A percentile compares a stretch with the other conserved stretches of the same genome.
Conservation (phyloP, 345 rosid species). For the Bruguiera sexangula region DNA sequence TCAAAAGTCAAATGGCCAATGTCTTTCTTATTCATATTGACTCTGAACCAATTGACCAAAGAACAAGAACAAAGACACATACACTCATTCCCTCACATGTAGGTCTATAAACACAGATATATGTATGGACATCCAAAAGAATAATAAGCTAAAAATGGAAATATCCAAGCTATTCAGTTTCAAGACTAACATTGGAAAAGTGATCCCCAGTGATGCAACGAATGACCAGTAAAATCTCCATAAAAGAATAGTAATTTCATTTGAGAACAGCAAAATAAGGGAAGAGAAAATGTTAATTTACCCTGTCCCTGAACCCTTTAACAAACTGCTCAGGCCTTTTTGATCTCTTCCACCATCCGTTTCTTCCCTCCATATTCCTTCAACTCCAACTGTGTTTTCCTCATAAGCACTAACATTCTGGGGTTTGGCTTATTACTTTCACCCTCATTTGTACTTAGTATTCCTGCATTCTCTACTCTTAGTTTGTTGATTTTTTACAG, state of each 20-base stretch:
- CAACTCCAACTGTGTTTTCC: slow-evolving; percentile 68
- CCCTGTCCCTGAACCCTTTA: slow-evolving; percentile 62
- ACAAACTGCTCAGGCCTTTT: slow-evolving; percentile 76
- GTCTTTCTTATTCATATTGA: too few species aligned
- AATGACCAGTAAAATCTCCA: background rate
- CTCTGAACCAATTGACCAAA: too few species aligned
- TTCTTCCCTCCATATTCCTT: slow-evolving; percentile 43
- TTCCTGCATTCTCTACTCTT: too few species aligned
- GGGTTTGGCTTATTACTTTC: too few species aligned
- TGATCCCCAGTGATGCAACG: background rate
- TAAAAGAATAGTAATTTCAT: background rate
- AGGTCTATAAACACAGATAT: too few species aligned
- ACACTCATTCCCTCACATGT: too few species aligned
- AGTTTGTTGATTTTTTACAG: too few species aligned
- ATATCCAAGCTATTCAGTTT: background rate
- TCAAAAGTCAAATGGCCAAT: too few species aligned
- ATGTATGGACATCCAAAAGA: too few species aligned
- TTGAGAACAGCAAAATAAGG: background rate
- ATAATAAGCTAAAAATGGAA: too few species aligned
- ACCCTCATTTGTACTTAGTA: too few species aligned
- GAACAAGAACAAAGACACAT: too few species aligned
- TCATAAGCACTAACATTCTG: slow-evolving; percentile 44
- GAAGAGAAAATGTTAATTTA: slow-evolving; percentile 8
- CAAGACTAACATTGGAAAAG: background rate
- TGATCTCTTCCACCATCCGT: slow-evolving; percentile 53